Percentiles rank a stretch among this genome's conserved stretches.
phyloP scores from a whole-genome alignment of 495 filamentous ascomycete species.

The Annulohypoxylon stygium region DNA sequence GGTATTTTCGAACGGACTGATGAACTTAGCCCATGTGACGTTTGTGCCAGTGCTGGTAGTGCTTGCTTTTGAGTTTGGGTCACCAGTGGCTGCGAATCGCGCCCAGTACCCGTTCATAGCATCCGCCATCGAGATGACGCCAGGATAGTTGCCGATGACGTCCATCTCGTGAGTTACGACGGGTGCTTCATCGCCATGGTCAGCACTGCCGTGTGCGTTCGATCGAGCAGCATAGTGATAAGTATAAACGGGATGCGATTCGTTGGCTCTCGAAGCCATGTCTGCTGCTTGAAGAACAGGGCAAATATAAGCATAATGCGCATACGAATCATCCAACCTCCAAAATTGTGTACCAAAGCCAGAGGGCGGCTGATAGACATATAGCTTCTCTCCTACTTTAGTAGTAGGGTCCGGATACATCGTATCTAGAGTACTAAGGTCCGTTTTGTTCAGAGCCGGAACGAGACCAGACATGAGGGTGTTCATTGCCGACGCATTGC shows the following conservation, averaged over 20 bases:
- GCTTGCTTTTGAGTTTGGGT: constrained; percentile 61
- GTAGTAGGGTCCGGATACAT: constrained; percentile 70
- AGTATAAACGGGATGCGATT: constrained; percentile 63
- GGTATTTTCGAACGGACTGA: constrained; percentile 38
- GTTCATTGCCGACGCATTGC: constrained; percentile 63
- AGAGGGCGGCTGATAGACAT: constrained; percentile 47
- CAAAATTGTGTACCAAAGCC: constrained; percentile 68
- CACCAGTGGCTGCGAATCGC: constrained; percentile 67
- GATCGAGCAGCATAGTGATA: constrained; percentile 71
- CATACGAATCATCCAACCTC: constrained; percentile 72
- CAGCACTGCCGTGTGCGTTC: constrained; percentile 62
- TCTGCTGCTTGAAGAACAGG: constrained; percentile 73
- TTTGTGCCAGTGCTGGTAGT: constrained; percentile 23
- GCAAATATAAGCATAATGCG: constrained; percentile 75
- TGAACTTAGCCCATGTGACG: constrained; percentile 49
- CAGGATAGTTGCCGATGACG: constrained; percentile 55
- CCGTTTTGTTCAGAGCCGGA: constrained; percentile 61
- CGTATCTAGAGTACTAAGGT: constrained; percentile 63
- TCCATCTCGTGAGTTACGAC: constrained; percentile 68
- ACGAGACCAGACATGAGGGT: constrained; percentile 69
- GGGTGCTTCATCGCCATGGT: constrained; percentile 71
- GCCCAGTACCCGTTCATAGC: constrained; percentile 69
- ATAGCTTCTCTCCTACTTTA: constrained; percentile 36
- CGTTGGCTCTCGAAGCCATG: constrained; percentile 54
- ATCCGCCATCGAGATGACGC: constrained; percentile 63